phyloP scores from a whole-genome alignment of 805 yeast genomes.

The Sugiyamaella boreocaroliniensis region DNA sequence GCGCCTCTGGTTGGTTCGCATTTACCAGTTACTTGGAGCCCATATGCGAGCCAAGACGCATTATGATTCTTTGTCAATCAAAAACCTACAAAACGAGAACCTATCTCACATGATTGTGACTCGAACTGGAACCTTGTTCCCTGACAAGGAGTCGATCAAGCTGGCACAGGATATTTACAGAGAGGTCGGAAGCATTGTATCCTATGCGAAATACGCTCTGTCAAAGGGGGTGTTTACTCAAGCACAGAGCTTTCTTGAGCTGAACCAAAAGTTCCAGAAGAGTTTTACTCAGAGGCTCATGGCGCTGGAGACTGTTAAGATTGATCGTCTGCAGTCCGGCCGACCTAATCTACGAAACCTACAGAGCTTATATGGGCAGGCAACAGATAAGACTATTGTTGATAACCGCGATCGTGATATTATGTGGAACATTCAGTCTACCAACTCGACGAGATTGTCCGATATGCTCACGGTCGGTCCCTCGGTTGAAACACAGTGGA shows the following conservation, averaged over 20 bases:
- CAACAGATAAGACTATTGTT: conserved; percentile 1
- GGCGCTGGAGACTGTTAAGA: conserved; percentile 26
- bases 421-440: conserved; percentile 46
- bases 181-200: conserved; percentile 39
- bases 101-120: conserved; percentile 45
- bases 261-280: conserved; percentile 44
- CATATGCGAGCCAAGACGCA: conserved; percentile 44
- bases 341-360: conserved; percentile 4
- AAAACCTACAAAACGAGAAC: conserved; percentile 71
- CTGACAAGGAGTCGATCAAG: conserved; percentile 30
- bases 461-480: conserved; percentile 26
- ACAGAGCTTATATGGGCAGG: background rate
- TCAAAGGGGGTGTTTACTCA: conserved; percentile 58
- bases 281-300: conserved; percentile 39
- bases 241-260: conserved; percentile 56
- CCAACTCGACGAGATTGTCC: conserved; percentile 25
- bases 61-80: conserved; percentile 53
- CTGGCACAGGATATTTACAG: conserved; percentile 30
- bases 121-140: conserved; percentile 41
- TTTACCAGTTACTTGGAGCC: conserved; percentile 56
- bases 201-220: conserved; percentile 47
- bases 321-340: conserved; percentile 4
- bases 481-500: conserved; percentile 24
- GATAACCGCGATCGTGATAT: conserved; percentile 60
- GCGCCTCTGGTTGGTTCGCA: conserved; percentile 60